These are phyloP conservation scores for Brettanomyces anomalus DNA, from an alignment of 805 yeast genomes.

Conservation along the genomic window DNA sequence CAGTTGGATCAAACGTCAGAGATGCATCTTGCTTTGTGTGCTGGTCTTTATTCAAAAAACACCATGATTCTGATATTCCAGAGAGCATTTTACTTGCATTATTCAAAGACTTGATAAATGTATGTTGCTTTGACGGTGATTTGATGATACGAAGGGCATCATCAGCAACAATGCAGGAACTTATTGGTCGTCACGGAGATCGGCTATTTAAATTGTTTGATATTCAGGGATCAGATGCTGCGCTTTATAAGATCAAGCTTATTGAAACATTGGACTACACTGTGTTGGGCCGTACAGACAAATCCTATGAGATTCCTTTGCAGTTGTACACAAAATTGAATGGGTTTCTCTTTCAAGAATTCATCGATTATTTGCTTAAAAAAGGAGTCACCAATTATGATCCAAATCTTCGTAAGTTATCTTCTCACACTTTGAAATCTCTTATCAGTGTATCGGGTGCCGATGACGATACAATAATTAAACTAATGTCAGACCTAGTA, in stretches of 20 bases:
- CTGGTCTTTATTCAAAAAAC: conserved; percentile 64
- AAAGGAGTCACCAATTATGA: conserved; percentile 30
- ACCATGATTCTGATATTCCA: conserved; percentile 13
- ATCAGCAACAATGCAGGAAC: conserved; percentile 80
- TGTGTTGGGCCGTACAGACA: conserved; percentile 32
- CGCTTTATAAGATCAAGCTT: conserved; percentile 35
- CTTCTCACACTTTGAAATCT: conserved; percentile 28
- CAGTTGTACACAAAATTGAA: conserved; percentile 7
- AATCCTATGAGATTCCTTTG: conserved; percentile 27
- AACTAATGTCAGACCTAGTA: background rate
- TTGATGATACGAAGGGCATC: conserved; percentile 71
- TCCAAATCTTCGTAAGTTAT: conserved; percentile 32
- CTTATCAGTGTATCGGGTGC: conserved; percentile 6
- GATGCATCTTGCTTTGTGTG: conserved; percentile 78
- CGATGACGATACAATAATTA: background rate
- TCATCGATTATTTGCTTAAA: conserved; percentile 24
- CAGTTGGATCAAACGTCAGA: conserved; percentile 60
- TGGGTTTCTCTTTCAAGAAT: conserved; percentile 14
- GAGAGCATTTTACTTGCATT: conserved; percentile 11
- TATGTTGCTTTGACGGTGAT: conserved; percentile 65
- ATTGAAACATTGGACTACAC: conserved; percentile 53
- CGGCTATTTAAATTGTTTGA: conserved; percentile 21
- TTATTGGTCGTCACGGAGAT: conserved; percentile 65
- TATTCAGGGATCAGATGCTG: conserved; percentile 11
- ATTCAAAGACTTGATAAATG: conserved; percentile 35